phyloP scores from a whole-genome alignment of 2,329 filamentous ascomycete genomes.

The Neonectria hederae region DNA sequence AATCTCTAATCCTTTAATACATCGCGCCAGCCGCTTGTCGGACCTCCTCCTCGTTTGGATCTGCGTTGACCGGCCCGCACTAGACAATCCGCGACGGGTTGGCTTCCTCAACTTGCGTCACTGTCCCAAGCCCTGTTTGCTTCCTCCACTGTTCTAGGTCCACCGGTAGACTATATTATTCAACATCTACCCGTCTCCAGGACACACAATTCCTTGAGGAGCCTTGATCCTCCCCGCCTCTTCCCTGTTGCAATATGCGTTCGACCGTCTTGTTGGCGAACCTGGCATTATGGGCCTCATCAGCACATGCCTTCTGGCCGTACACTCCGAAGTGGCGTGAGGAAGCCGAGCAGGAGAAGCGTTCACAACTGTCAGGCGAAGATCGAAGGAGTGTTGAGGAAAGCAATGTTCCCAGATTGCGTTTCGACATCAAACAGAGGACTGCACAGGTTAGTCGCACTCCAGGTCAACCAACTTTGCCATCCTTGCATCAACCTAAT shows the following conservation, averaged over 20 bases:
- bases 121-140: conserved; percentile 11
- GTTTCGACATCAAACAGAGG: conserved; percentile 55
- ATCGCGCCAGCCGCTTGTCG: conserved; percentile 27
- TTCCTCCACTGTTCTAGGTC: conserved; percentile 14
- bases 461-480: conserved; percentile 9
- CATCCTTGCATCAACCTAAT: conserved; percentile 26
- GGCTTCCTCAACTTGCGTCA: conserved; percentile 27
- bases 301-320: conserved; percentile 59
- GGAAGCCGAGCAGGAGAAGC: conserved; percentile 40
- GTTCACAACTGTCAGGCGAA: conserved; percentile 22
- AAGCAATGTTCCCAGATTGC: conserved; percentile 42
- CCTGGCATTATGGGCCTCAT: conserved; percentile 58
- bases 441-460: conserved; percentile 44
- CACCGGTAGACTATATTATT: conserved; percentile 22
- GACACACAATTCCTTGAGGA: conserved; percentile 2
- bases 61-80: conserved; percentile 23
- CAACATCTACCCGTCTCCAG: conserved; percentile 13
- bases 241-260: conserved; percentile 51
- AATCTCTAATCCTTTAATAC: conserved; percentile 46
- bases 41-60: conserved; percentile 19
- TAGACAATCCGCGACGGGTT: conserved; percentile 37
- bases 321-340: conserved; percentile 52
- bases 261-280: conserved; percentile 52
- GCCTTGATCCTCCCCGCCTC: conserved; percentile 15
- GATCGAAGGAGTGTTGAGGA: conserved; percentile 37